A percentile compares a stretch with the other conserved stretches of the same genome.
phyloP scores from a whole-genome alignment of 176 grass and related monocot species.

The Elaeis guineensis region DNA sequence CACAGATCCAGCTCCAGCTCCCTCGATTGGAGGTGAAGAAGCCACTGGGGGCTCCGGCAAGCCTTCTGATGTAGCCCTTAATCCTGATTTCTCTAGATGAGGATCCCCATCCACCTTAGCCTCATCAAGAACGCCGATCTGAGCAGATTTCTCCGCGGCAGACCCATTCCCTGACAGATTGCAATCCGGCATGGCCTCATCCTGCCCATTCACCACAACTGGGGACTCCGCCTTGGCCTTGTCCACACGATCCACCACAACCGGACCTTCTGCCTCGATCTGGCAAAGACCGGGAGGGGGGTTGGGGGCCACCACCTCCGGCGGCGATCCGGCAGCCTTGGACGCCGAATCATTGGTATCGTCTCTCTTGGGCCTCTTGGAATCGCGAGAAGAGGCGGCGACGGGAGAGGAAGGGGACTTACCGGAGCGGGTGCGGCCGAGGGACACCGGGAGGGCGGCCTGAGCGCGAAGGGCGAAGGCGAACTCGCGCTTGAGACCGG shows the following conservation, averaged over 20 bases:
- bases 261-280: constrained; percentile 1
- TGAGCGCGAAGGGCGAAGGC: constrained; percentile 43
- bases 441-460: constrained; percentile 26
- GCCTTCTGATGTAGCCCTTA: neutral
- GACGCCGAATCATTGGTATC: constrained; percentile 19
- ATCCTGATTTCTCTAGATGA: neutral
- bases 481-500: constrained; percentile 49
- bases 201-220: neutral
- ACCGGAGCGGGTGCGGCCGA: constrained; percentile 48
- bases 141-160: neutral
- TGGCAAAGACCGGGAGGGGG: constrained; percentile 1
- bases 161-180: neutral
- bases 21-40: no score
- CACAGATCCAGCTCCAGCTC: no score
- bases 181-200: neutral
- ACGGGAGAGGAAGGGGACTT: constrained; percentile 11
- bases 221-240: neutral
- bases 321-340: constrained; percentile 27
- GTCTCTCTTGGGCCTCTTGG: constrained; percentile 30
- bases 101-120: no score
- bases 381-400: neutral
- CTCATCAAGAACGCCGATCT: no score
- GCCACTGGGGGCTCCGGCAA: neutral
- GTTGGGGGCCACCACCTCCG: constrained; percentile 29
- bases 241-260: neutral